Evolutionary conservation across 1,284 basidiomycete genomes (phyloP).

Genomic region (Pyrrhoderma lamaoense): DNA sequence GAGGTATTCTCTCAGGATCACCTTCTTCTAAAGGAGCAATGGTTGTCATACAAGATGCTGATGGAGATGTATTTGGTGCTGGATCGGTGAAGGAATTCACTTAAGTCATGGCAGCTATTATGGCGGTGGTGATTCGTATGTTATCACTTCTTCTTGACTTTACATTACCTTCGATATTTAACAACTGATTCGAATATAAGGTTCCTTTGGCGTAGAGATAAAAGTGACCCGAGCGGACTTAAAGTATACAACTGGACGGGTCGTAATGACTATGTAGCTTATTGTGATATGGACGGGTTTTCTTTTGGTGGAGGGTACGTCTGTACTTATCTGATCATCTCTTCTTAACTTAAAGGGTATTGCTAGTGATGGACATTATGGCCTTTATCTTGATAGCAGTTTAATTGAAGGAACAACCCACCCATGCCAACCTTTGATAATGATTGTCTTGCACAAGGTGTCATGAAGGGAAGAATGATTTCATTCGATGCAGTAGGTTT

Average conservation of each 20-base stretch:
- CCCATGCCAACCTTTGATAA: constrained; percentile 86
- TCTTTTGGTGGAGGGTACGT: constrained; percentile 89
- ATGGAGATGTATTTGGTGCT: constrained; percentile 72
- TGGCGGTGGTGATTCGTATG: constrained; percentile 81
- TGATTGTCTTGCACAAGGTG: constrained; percentile 53
- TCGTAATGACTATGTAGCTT: constrained; percentile 82
- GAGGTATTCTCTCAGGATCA: constrained; percentile 21
- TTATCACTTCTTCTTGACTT: constrained; percentile 2
- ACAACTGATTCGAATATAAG: constrained; percentile 30
- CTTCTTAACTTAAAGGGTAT: not conserved
- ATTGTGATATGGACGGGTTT: constrained; percentile 74
- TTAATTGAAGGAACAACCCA: constrained; percentile 82
- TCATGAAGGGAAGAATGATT: constrained; percentile 41
- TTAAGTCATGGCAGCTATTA: constrained; percentile 63
- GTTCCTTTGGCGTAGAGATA: constrained; percentile 60
- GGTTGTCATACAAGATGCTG: constrained; percentile 53
- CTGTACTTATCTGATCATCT: constrained; percentile 16
- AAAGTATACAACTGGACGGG: constrained; percentile 84
- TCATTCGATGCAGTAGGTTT: constrained; percentile 79
- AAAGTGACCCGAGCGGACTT: constrained; percentile 32
- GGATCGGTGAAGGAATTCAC: constrained; percentile 67
- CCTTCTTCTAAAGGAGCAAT: constrained; percentile 32
- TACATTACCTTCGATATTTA: not conserved
- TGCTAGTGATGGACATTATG: constrained; percentile 76
- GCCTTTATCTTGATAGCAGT: constrained; percentile 81